Conservation (phyloP, 2,329 filamentous ascomycete species). For the Ophiostoma sp. region DNA sequence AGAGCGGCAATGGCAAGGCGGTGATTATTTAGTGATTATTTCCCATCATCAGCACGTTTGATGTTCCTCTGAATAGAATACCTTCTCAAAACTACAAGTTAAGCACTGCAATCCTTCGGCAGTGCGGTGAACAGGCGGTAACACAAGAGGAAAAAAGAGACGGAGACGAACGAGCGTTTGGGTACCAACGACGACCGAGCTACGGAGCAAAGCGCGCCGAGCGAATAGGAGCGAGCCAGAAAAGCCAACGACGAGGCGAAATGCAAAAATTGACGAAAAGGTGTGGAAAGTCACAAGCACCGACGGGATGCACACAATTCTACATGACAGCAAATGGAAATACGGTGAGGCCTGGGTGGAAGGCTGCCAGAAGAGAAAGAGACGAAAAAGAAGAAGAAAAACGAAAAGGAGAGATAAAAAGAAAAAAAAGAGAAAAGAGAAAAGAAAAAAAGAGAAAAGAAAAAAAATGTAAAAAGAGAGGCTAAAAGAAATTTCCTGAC, state of each 20-base stretch:
- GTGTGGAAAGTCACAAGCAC: background rate
- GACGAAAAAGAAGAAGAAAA: background rate
- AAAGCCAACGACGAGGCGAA: no score
- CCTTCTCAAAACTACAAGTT: no score
- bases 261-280: background rate
- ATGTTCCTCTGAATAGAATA: no score
- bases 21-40: background rate
- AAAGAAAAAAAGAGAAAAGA: background rate
- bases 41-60: no score
- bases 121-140: background rate
- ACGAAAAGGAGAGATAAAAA: background rate
- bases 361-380: background rate
- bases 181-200: background rate
- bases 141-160: background rate
- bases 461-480: background rate
- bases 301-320: background rate
- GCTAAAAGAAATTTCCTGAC: slow-evolving; percentile 1
- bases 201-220: background rate
- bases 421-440: background rate
- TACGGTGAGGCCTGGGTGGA: slow-evolving; percentile 7
- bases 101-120: background rate
- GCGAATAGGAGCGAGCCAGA: background rate
- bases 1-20: background rate
- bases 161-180: background rate
- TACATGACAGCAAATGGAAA: slow-evolving; percentile 9